A percentile compares a stretch with the other conserved stretches of the same genome.
Conservation (phyloP, 805 yeast species). For the Candida corydali region DNA sequence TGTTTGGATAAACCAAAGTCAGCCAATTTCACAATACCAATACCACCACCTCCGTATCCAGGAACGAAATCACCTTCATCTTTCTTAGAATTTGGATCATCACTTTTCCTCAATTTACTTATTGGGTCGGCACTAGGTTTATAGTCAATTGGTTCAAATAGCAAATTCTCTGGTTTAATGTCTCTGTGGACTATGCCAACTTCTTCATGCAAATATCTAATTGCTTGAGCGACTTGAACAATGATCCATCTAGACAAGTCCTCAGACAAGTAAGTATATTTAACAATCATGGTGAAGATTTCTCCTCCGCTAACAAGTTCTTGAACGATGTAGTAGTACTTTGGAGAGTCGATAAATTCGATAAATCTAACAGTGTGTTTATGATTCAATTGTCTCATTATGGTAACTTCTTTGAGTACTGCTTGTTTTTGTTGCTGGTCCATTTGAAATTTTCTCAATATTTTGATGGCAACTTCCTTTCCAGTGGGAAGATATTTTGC, state of each 20-base stretch:
- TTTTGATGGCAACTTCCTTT: slow-evolving; percentile 49
- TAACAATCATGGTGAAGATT: slow-evolving; percentile 62
- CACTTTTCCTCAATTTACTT: slow-evolving; percentile 51
- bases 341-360: slow-evolving; percentile 60
- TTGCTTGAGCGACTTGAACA: slow-evolving; percentile 58
- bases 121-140: slow-evolving; percentile 37
- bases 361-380: slow-evolving; percentile 62
- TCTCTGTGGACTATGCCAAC: slow-evolving; percentile 82
- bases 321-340: slow-evolving; percentile 64
- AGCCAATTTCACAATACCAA: slow-evolving; percentile 85
- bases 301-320: slow-evolving; percentile 80
- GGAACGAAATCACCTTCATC: slow-evolving; percentile 87
- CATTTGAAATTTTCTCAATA: slow-evolving; percentile 66
- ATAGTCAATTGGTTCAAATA: slow-evolving; percentile 57
- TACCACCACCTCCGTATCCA: slow-evolving; percentile 87
- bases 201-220: slow-evolving; percentile 65
- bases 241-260: slow-evolving; percentile 62
- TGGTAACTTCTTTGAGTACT: slow-evolving; percentile 74
- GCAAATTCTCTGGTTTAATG: slow-evolving; percentile 74
- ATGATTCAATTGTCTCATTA: slow-evolving; percentile 63
- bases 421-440: slow-evolving; percentile 59
- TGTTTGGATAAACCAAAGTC: slow-evolving; percentile 95
- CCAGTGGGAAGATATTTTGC: slow-evolving; percentile 42
- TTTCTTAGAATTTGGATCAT: slow-evolving; percentile 62
- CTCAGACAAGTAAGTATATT: slow-evolving; percentile 62